These are phyloP conservation scores for Durusdinium trenchii DNA, from an alignment of 73 alveolate genomes.

Conservation along the genomic window DNA sequence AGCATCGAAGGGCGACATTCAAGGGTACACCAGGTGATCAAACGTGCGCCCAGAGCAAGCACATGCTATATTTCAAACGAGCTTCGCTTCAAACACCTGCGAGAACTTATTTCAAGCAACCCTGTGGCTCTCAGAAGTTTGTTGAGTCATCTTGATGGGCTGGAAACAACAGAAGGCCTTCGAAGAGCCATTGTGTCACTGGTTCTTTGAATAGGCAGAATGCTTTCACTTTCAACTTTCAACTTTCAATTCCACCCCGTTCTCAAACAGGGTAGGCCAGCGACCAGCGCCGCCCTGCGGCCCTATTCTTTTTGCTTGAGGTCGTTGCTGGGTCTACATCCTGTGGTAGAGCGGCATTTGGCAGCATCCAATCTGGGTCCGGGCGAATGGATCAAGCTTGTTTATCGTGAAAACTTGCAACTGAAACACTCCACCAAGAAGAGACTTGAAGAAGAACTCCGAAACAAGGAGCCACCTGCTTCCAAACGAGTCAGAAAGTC, in stretches of 20 bases:
- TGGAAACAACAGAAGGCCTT: not conserved
- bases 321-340: not conserved
- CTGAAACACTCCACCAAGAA: not conserved
- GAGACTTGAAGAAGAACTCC: not conserved
- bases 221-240: not conserved
- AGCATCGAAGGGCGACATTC: not conserved
- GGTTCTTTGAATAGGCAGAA: not conserved
- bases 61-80: not conserved
- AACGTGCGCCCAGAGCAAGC: not conserved
- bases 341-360: not conserved
- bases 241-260: not conserved
- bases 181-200: not conserved
- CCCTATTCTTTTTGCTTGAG: not conserved
- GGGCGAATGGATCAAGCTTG: not conserved
- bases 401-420: not conserved
- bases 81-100: not conserved
- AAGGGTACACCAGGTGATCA: not conserved
- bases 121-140: not conserved
- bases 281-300: not conserved
- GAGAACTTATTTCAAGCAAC: not conserved
- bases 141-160: too few relatives aligned
- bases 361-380: too few relatives aligned
- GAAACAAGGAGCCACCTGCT: too few relatives aligned
- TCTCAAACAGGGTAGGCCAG: not conserved
- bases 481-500: not conserved